phyloP scores from a whole-genome alignment of 2,329 filamentous ascomycete species.

The Chaetothyriales sp. region DNA sequence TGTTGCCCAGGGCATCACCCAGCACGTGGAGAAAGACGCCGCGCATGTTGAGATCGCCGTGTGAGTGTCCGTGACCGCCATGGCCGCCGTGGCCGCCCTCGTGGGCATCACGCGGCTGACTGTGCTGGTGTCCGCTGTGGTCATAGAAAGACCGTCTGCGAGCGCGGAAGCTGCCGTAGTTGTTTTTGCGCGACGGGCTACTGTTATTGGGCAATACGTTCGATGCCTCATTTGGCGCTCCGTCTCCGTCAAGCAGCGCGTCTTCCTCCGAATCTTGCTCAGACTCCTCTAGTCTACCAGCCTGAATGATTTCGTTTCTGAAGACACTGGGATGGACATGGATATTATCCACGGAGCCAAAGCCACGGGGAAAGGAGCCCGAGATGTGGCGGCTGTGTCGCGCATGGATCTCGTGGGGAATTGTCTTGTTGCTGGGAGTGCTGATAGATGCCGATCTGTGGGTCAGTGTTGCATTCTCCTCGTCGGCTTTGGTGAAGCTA shows the following conservation, averaged over 20 bases:
- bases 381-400: slow-evolving; percentile 43
- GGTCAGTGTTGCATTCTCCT: slow-evolving; percentile 18
- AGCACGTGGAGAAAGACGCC: slow-evolving; percentile 51
- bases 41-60: slow-evolving; percentile 89
- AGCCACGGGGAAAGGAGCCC: slow-evolving; percentile 44
- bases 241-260: slow-evolving; percentile 20
- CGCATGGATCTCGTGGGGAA: slow-evolving; percentile 18
- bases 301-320: slow-evolving; percentile 80
- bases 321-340: slow-evolving; percentile 82
- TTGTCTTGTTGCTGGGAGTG: slow-evolving; percentile 18
- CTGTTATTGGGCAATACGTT: slow-evolving; percentile 10
- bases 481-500: slow-evolving; percentile 26
- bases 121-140: slow-evolving; percentile 68
- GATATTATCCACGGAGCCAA: slow-evolving; percentile 49
- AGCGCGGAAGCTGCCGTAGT: slow-evolving; percentile 13
- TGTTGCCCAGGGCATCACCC: slow-evolving; percentile 34
- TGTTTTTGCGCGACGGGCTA: slow-evolving; percentile 17
- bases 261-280: slow-evolving; percentile 32
- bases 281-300: slow-evolving; percentile 44
- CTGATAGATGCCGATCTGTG: slow-evolving; percentile 19
- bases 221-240: slow-evolving; percentile 20
- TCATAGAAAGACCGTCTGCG: slow-evolving; percentile 23
- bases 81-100: slow-evolving; percentile 25
- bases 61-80: slow-evolving; percentile 57
- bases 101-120: slow-evolving; percentile 48